Evolutionary conservation across 2,329 filamentous ascomycete genomes (phyloP), one percentile per base, ranked within the genome.

Genomic region (Capronia epimyces): DNA sequence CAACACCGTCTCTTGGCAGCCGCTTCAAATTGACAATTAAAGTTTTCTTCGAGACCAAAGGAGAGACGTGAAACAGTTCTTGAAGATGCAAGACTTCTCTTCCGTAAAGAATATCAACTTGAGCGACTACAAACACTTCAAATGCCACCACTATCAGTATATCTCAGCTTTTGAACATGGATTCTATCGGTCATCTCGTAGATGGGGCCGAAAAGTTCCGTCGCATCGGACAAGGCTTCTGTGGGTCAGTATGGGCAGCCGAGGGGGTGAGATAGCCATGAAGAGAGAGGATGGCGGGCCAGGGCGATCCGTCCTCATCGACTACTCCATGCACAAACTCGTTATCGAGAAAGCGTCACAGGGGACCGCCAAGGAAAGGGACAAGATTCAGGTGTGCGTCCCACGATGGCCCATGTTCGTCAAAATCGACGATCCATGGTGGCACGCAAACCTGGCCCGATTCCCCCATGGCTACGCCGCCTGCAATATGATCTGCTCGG

Each of bases 251-350:
- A 6, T 69, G 65, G 65, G 56, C 65, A 29, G 34, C 55, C 15
- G 25, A 43, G 20, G 56, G 1, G 39, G 32, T 22, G 42, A 29
- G 3, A 44, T 43, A 3, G 63, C 63, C 12, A 62, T 64, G 63
- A 69, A 69, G 52, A 59, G 66, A 47, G 67, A 66, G 53, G 66
- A 68, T 53, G 65, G 66, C 4, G 60, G 62, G 1, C 61, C 62
- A 2, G 50, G 49, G 2, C 45, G 66, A 41, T 55, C 52, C 5
- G 50, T 66, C 1, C 22, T 34, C 18, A 68, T 66, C 24, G 65
- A 69, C 37, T 67, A 52, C 25, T 34, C 58, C 4, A 68, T 67
- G 63, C 65, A 68, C 43, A 54, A 59, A 13, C 50, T 50, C 18
- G 46, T 64, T 0, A 49, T 63, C 2, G 34, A 58, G 4, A 57